A percentile compares a stretch with the other conserved stretches of the same genome.
These are phyloP conservation scores for Mimosa pudica DNA, from an alignment of 306 rosid genomes.

Conservation along the genomic window DNA sequence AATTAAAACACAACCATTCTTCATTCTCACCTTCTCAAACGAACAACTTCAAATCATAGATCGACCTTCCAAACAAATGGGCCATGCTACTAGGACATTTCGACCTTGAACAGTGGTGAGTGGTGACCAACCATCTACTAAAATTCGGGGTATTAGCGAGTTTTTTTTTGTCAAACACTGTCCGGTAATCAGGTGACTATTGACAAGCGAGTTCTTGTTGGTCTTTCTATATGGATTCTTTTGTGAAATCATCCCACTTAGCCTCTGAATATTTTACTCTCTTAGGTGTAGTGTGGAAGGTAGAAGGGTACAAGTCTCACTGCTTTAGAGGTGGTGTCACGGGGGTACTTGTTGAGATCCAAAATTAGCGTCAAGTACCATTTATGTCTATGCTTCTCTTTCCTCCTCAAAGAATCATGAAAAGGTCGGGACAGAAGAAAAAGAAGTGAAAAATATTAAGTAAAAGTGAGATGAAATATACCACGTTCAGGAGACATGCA, in stretches of 20 bases:
- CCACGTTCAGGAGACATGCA: constrained; percentile 61
- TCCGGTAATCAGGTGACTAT: too few relatives aligned
- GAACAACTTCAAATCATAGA: too few relatives aligned
- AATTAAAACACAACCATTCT: too few relatives aligned
- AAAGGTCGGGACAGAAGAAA: constrained; percentile 14
- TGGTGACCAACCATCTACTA: constrained; percentile 48
- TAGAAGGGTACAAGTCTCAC: constrained; percentile 60
- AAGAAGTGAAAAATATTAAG: constrained; percentile 18
- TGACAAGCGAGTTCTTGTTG: too few relatives aligned
- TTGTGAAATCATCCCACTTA: constrained; percentile 85
- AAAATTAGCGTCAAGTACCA: constrained; percentile 24
- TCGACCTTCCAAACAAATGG: too few relatives aligned
- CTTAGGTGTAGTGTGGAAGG: constrained; percentile 70
- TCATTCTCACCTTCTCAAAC: too few relatives aligned
- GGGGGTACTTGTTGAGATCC: constrained; percentile 40
- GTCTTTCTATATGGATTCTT: constrained; percentile 65
- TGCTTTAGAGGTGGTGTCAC: constrained; percentile 40
- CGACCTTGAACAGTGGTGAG: too few relatives aligned
- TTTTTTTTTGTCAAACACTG: too few relatives aligned
- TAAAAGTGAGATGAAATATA: constrained; percentile 36
- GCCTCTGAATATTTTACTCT: constrained; percentile 62
- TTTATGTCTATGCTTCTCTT: constrained; percentile 2
- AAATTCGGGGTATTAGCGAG: constrained; percentile 61
- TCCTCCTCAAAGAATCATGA: constrained; percentile 18
- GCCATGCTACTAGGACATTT: too few relatives aligned